Percentiles rank a stretch among this genome's conserved stretches.
These are phyloP conservation scores for Chlorella sorokiniana DNA, from an alignment of 139 green algal species.

Conservation along the genomic window DNA sequence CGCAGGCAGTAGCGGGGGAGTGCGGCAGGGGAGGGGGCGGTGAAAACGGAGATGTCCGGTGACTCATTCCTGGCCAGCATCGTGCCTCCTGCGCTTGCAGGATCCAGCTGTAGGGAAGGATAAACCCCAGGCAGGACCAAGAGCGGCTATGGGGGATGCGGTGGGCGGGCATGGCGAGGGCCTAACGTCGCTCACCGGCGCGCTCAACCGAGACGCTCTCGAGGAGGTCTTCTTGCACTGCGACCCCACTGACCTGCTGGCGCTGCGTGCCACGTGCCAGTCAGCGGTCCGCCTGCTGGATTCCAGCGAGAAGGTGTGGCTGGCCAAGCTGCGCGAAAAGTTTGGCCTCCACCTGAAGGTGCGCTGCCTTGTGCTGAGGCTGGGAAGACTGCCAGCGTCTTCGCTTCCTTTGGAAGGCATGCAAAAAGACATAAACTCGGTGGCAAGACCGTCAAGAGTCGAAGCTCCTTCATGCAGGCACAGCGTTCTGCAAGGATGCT, in stretches of 20 bases:
- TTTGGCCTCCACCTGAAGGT: slow-evolving; percentile 26
- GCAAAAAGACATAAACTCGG: too few species aligned
- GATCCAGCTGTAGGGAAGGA: neutral
- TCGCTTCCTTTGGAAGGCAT: too few species aligned
- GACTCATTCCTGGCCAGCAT: too few species aligned
- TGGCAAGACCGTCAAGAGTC: too few species aligned
- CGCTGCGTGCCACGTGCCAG: slow-evolving; percentile 14
- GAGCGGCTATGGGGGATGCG: neutral
- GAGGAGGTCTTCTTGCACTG: slow-evolving; percentile 31
- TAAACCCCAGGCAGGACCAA: neutral
- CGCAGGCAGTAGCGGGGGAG: too few species aligned
- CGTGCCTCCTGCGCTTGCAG: too few species aligned
- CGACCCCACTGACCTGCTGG: slow-evolving; percentile 7
- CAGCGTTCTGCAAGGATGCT: too few species aligned
- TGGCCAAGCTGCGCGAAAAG: slow-evolving; percentile 22
- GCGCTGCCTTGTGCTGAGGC: neutral
- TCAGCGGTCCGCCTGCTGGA: neutral
- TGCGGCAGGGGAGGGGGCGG: too few species aligned
- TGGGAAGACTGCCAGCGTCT: neutral
- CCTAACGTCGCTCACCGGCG: neutral
- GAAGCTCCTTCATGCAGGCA: too few species aligned
- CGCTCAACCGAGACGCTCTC: slow-evolving; percentile 12
- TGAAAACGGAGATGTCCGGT: too few species aligned
- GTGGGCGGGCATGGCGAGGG: too few species aligned
- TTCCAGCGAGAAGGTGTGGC: slow-evolving; percentile 20